phyloP scores from a whole-genome alignment of 2,329 filamentous ascomycete species.

The Seiridium cupressi region DNA sequence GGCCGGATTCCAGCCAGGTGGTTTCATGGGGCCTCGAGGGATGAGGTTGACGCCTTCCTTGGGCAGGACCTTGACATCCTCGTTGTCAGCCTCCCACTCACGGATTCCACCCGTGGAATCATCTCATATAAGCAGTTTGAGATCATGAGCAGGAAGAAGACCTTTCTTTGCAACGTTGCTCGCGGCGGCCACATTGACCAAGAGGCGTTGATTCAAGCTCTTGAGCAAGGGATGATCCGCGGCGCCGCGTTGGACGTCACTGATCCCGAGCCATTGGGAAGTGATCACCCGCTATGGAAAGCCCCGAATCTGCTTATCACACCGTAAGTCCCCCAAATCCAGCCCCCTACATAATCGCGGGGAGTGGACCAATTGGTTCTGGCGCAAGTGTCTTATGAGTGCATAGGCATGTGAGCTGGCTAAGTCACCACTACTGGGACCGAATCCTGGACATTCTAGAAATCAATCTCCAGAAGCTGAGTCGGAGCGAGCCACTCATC shows the following conservation, averaged over 20 bases:
- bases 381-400: neutral
- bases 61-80: constrained; percentile 39
- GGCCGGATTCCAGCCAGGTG: constrained; percentile 38
- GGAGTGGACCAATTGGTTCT: neutral
- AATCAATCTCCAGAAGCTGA: constrained; percentile 25
- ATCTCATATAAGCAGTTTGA: constrained; percentile 40
- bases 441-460: constrained; percentile 25
- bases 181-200: constrained; percentile 40
- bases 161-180: constrained; percentile 64
- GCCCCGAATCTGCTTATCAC: constrained; percentile 58
- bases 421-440: constrained; percentile 20
- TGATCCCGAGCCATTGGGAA: constrained; percentile 66
- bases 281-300: constrained; percentile 61
- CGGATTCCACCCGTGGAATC: constrained; percentile 32
- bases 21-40: constrained; percentile 34
- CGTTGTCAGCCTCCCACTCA: constrained; percentile 39
- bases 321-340: constrained; percentile 10
- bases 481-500: constrained; percentile 24
- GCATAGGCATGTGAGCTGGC: constrained; percentile 26
- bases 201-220: constrained; percentile 52
- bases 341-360: neutral
- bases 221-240: constrained; percentile 36
- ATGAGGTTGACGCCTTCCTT: constrained; percentile 37
- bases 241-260: constrained; percentile 70
- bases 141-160: constrained; percentile 33